Evolutionary conservation across 192 early-diverging fungal species (phyloP).

Genomic region (Nowakowskiella sp.): DNA sequence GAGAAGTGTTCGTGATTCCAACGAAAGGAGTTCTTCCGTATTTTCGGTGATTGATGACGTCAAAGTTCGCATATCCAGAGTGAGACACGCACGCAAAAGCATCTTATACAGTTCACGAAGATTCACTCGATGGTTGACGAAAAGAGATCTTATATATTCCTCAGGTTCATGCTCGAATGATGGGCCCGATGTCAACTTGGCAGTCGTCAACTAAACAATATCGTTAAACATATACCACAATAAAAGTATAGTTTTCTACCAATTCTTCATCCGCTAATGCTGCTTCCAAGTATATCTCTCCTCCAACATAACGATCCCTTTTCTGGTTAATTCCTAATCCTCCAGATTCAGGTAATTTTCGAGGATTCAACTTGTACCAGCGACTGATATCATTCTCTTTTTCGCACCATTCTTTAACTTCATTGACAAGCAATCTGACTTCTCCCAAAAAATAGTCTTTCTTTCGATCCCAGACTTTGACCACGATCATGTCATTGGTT

Average conservation of each 20-base stretch:
- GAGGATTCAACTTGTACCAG: conserved; percentile 28
- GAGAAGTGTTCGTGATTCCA: neutral
- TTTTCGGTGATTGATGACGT: neutral
- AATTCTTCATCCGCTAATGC: conserved; percentile 25
- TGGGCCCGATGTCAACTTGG: too few species aligned
- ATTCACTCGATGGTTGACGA: neutral
- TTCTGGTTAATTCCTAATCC: too few species aligned
- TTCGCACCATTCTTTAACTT: conserved; percentile 28
- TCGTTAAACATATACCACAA: neutral
- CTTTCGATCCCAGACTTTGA: conserved; percentile 36
- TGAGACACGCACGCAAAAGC: neutral
- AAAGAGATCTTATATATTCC: too few species aligned
- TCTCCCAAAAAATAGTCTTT: conserved; percentile 48
- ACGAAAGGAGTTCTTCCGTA: neutral
- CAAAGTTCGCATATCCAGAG: neutral
- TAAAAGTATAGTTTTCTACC: neutral
- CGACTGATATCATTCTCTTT: conserved; percentile 22
- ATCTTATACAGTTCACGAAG: neutral
- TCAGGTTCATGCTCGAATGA: too few species aligned
- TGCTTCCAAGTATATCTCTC: conserved; percentile 37
- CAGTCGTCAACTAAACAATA: too few species aligned
- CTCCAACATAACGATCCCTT: conserved; percentile 56
- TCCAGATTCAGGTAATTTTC: too few species aligned
- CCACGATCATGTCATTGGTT: conserved; percentile 31
- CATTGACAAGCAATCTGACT: conserved; percentile 27